These are phyloP conservation scores for Bjerkandera adusta DNA, from an alignment of 1,284 basidiomycete genomes.

Conservation along the genomic window DNA sequence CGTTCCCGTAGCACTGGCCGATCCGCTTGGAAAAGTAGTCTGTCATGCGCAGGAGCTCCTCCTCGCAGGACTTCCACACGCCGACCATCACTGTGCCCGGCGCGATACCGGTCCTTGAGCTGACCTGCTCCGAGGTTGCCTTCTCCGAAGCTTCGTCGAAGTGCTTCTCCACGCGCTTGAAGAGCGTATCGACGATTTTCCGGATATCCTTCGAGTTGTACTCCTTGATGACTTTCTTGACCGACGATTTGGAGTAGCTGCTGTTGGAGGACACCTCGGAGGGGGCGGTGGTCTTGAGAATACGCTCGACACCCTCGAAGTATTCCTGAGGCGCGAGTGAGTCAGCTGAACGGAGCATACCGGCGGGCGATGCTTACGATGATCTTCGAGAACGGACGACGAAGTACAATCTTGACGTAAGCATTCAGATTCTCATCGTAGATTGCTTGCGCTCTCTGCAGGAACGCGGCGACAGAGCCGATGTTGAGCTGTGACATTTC, in stretches of 20 bases:
- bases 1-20: slow-evolving; percentile 74
- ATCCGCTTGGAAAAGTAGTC: slow-evolving; percentile 69
- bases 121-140: slow-evolving; percentile 50
- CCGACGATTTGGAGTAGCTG: slow-evolving; percentile 72
- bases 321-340: slow-evolving; percentile 68
- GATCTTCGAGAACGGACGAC: slow-evolving; percentile 84
- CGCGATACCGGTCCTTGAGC: slow-evolving; percentile 45
- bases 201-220: slow-evolving; percentile 86
- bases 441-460: slow-evolving; percentile 75
- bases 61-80: slow-evolving; percentile 88
- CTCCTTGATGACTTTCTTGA: slow-evolving; percentile 88
- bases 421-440: slow-evolving; percentile 86
- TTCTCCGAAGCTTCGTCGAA: slow-evolving; percentile 81
- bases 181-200: slow-evolving; percentile 82
- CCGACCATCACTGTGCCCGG: slow-evolving; percentile 72
- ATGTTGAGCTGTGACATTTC: slow-evolving; percentile 75
- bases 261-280: slow-evolving; percentile 78
- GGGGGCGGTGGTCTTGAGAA: slow-evolving; percentile 79
- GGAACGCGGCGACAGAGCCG: slow-evolving; percentile 66
- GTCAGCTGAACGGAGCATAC: not conserved
- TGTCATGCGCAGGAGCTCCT: slow-evolving; percentile 73
- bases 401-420: slow-evolving; percentile 86
- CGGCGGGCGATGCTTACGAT: slow-evolving; percentile 56
- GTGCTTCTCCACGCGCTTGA: slow-evolving; percentile 94
- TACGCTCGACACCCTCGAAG: slow-evolving; percentile 88